Evolutionary conservation across 1,284 basidiomycete species (phyloP).

Genomic region (Malassezia japonica): DNA sequence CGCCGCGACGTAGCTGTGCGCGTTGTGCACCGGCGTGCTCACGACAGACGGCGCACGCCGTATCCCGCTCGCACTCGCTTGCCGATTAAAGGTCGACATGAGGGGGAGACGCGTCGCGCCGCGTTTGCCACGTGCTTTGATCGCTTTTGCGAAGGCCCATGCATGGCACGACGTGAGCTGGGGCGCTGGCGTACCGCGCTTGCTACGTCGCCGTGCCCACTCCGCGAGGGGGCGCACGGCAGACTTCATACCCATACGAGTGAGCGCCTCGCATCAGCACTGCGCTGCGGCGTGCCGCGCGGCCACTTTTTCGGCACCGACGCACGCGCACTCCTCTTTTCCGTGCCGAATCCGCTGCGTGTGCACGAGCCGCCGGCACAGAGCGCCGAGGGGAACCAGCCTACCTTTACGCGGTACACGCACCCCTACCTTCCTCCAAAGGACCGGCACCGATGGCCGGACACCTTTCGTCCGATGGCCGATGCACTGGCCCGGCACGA

Average conservation of each 20-base stretch:
- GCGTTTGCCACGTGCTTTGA: background rate
- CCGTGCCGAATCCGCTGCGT: too few species aligned
- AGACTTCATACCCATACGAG: too few species aligned
- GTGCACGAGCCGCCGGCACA: too few species aligned
- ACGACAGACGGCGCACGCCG: slow-evolving; percentile 14
- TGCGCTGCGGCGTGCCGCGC: too few species aligned
- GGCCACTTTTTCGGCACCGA: too few species aligned
- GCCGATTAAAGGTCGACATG: too few species aligned
- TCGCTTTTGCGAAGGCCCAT: background rate
- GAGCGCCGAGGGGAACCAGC: too few species aligned
- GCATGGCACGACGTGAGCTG: slow-evolving; percentile 5
- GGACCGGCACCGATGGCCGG: background rate
- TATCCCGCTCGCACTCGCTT: too few species aligned
- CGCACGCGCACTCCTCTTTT: too few species aligned
- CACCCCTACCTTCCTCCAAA: slow-evolving; percentile 3
- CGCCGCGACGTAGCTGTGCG: background rate
- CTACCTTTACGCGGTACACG: slow-evolving; percentile 9
- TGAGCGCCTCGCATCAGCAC: too few species aligned
- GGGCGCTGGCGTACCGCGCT: background rate
- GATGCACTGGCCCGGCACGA: slow-evolving; percentile 7
- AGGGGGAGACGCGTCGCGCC: background rate
- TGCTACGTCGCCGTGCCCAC: background rate
- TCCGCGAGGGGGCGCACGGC: too few species aligned
- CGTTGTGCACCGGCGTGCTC: too few species aligned
- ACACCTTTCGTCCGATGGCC: background rate